phyloP scores from a whole-genome alignment of 202 grass and related monocot species.

The Zoysia matrella region DNA sequence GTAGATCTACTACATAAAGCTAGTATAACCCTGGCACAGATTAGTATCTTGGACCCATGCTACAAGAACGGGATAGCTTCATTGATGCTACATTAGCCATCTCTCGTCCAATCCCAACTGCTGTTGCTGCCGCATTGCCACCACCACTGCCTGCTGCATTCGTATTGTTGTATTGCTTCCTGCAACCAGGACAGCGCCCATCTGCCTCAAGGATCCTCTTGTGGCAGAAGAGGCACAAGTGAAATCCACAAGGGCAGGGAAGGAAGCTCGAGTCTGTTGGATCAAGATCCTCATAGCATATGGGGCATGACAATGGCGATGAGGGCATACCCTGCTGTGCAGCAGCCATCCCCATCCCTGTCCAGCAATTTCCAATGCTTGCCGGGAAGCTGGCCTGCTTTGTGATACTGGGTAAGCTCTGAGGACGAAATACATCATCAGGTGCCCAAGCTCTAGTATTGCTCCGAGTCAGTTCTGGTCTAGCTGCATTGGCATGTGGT shows the following conservation, averaged over 20 bases:
- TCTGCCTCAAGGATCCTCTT: too few relatives aligned
- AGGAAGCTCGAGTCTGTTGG: too few relatives aligned
- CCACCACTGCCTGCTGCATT: constrained; percentile 21
- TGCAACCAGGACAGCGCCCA: too few relatives aligned
- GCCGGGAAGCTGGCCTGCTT: constrained; percentile 77
- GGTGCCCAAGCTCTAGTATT: constrained; percentile 78
- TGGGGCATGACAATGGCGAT: constrained; percentile 77
- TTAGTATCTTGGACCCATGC: constrained; percentile 87
- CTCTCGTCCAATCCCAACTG: constrained; percentile 38
- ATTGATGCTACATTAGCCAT: constrained; percentile 45
- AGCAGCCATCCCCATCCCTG: constrained; percentile 38
- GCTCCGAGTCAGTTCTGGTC: constrained; percentile 39
- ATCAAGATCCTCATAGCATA: constrained; percentile 61
- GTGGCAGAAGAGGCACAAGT: too few relatives aligned
- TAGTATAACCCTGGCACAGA: constrained; percentile 39
- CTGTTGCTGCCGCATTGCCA: neutral
- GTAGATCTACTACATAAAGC: constrained; percentile 48
- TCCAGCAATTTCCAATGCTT: constrained; percentile 50
- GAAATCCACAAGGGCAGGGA: too few relatives aligned
- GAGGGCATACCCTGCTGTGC: constrained; percentile 55
- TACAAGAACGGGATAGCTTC: constrained; percentile 37
- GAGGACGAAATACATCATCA: constrained; percentile 48
- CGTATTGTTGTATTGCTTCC: constrained; percentile 53
- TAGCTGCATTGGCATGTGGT: constrained; percentile 27
- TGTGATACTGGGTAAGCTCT: constrained; percentile 71